Evolutionary conservation across 2,329 filamentous ascomycete species (phyloP), one percentile per base, ranked within the genome.

Genomic region (Phialemoniopsis sp.): DNA sequence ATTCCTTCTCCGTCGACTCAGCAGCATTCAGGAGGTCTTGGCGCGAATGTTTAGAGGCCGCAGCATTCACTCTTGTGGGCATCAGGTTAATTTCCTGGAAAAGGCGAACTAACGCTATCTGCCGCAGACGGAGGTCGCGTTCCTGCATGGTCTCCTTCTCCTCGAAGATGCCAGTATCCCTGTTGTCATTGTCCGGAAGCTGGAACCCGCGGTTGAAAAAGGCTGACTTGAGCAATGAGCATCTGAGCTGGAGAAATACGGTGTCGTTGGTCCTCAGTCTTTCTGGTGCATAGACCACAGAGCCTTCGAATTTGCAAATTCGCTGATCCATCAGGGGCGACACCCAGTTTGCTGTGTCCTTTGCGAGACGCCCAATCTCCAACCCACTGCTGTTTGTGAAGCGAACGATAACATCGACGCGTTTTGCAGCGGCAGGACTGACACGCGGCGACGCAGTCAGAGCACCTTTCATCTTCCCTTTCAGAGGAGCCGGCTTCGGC

Each of bases 281-380:
- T 40, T 97, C 91, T 0, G 90, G 90, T 0, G 87, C 87, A 59
- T 87, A 97, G 2, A 98, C 89, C 53, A 89, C 95, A 12, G 77
- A 80, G 6, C 87, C 93, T 49, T 95, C 87, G 45, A 98, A 95
- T 16, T 68, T 77, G 67, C 90, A 96, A 4, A 96, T 76, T 26
- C 85, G 84, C 58, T 97, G 89, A 54, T 98, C 93, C 37, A 97
- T 80, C 49, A 98, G 65, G 1, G 89, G 84, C 4, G 93, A 95
- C 6, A 97, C 87, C 90, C 93, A 98, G 43, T 82, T 80, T 4
- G 93, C 89, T 5, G 81, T 82, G 28, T 97, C 90, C 52, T 90
- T 91, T 19, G 89, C 83, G 29, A 98, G 62, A 43, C 93, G 77
- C 4, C 93, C 93, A 35, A 98, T 76, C 58, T 98, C 93, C 39